Evolutionary conservation across 371 early-diverging fungal genomes (phyloP), one percentile per base, ranked within the genome.

Genomic region (Nematocida major): DNA sequence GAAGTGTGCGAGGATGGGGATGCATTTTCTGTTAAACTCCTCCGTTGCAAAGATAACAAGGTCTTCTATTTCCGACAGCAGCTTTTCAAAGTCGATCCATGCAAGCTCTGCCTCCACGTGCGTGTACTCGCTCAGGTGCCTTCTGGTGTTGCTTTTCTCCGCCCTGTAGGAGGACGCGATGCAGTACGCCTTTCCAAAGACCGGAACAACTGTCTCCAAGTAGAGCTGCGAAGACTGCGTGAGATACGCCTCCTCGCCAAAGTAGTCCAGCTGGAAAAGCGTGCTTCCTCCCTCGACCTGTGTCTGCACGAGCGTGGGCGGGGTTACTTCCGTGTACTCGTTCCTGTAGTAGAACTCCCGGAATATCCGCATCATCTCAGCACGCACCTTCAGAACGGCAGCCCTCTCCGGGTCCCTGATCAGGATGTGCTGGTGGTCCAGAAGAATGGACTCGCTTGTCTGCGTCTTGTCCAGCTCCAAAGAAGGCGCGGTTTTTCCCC

Each of bases 211-310:
- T 4, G 97, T 97, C 84, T 99, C 99, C 61, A 99, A 87, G 82
- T 99, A 99, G 50, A 99, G 89, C 87, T 99, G 98, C 28, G 95
- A 95, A 30, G 95, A 93, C 87, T 99, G 99, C 2, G 99, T 96
- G 81, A 99, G 86, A 84, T 93, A 99, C 9, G 98, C 97, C 84
- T 80, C 86, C 84, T 94, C 92, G 38, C 93, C 96, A 83, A 96
- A 97, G 87, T 97, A 99, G 84, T 96, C 87, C 85, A 99, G 89
- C 62, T 86, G 87, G 80, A 99, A 99, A 61, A 99, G 87, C 2
- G 97, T 97, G 48, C 90, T 88, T 11, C 99, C 99, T 79, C 99
- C 99, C 87, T 99, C 99, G 26, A 96, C 96, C 85, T 96, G 96
- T 53, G 96, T 97, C 86, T 97, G 96, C n/a, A 97, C 97, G 90